Evolutionary conservation across 2,329 filamentous ascomycete species (phyloP).

Genomic region (Aspergillus pseudotamarii): DNA sequence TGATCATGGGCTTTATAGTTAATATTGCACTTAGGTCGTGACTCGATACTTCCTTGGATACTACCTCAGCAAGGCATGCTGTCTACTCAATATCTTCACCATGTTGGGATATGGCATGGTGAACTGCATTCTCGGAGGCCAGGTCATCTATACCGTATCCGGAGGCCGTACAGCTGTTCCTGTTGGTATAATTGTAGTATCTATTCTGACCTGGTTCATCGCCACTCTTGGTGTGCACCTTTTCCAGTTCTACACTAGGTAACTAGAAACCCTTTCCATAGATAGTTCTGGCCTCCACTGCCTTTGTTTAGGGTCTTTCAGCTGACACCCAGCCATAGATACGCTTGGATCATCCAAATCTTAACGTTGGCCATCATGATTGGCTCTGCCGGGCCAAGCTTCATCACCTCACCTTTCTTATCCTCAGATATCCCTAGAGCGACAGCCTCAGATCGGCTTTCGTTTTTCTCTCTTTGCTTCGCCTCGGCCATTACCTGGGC

Average conservation of each 20-base stretch:
- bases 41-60: constrained; percentile 45
- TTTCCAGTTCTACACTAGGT: constrained; percentile 45
- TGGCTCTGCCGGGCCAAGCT: constrained; percentile 42
- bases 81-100: constrained; percentile 42
- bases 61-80: constrained; percentile 42
- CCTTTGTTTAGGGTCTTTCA: background rate
- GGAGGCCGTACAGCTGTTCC: constrained; percentile 37
- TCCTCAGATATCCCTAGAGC: constrained; percentile 24
- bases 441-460: constrained; percentile 33
- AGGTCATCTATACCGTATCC: constrained; percentile 42
- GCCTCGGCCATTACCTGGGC: constrained; percentile 37
- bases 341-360: constrained; percentile 15
- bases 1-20: background rate
- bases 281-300: background rate
- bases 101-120: constrained; percentile 46
- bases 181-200: constrained; percentile 39
- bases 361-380: constrained; percentile 40
- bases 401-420: constrained; percentile 28
- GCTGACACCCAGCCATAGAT: constrained; percentile 18
- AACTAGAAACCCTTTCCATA: background rate
- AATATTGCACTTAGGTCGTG: constrained; percentile 31
- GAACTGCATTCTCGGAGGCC: constrained; percentile 43
- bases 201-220: constrained; percentile 35
- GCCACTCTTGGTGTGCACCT: constrained; percentile 42
- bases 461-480: constrained; percentile 38